Evolutionary conservation across 2,329 filamentous ascomycete genomes (phyloP), one percentile per base, ranked within the genome.

Genomic region (Emergomyces africanus): DNA sequence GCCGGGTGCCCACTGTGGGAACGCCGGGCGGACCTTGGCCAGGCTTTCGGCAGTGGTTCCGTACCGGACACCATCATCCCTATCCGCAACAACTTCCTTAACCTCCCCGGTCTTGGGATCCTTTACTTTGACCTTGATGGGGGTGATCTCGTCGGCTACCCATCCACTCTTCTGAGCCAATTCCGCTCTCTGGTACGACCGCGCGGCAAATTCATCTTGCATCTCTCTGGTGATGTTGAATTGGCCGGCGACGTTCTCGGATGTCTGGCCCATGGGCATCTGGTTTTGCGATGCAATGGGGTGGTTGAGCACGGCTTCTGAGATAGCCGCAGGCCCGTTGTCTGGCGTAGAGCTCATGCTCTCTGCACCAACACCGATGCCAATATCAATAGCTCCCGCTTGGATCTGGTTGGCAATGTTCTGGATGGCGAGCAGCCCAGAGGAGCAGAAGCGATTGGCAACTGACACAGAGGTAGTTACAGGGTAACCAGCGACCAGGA

Each of bases 391-490:
- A 82, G 94, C 95, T 68, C 91, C 91, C 14, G 83, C 72, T 66
- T 81, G 83, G 77, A 96, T 96, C 71, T 90, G 88, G 78, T 96
- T 95, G 64, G 90, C 91, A 67, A 96, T 86, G 71, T 96, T 91
- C 64, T 94, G 87, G 69, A 88, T 89, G 23, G 91, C 90, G 72
- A 95, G 88, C 48, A 96, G 81, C 30, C 91, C 91, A 14, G 86
- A 90, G 2, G 88, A 92, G 78, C 91, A 96, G 78, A 96, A 91
- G 65, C 91, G 81, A 81, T 96, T 96, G 70, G 95, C 78, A 58
- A 86, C 84, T 70, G 89, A 90, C 59, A 91, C 86, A 33, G 89
- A 86, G 9, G 89, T 83, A 20, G 83, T 82, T 65, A 86, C 86
- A 57, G 91, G 88, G 77, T 95, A 92, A 57, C 91, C 91, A 44